phyloP scores from a whole-genome alignment of 768 basidiomycete genomes.

The Xerocomus brunneocitrinus region DNA sequence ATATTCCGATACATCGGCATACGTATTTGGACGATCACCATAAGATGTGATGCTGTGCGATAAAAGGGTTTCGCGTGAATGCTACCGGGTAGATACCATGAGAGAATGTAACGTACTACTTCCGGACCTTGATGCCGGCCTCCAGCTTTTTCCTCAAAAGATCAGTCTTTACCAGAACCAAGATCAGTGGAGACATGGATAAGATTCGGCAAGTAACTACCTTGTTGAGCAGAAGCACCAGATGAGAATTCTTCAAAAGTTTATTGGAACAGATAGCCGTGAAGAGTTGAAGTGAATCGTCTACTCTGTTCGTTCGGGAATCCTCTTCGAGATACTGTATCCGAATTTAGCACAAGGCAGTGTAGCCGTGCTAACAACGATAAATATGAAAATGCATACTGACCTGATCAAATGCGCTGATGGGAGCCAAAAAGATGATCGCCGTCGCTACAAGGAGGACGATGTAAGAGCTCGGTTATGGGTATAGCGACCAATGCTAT shows the following conservation, averaged over 20 bases:
- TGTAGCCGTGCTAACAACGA: conserved; percentile 4
- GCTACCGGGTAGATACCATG: not conserved
- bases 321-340: conserved; percentile 78
- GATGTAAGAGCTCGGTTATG: conserved; percentile 6
- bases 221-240: conserved; percentile 79
- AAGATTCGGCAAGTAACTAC: conserved; percentile 31
- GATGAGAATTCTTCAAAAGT: conserved; percentile 65
- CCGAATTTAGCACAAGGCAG: conserved; percentile 8
- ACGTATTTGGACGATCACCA: conserved; percentile 66
- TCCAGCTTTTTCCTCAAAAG: conserved; percentile 68
- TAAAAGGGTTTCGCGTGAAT: not conserved
- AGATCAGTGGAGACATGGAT: conserved; percentile 5
- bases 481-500: conserved; percentile 16
- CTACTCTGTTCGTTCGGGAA: conserved; percentile 69
- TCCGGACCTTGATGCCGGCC: conserved; percentile 61
- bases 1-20: conserved; percentile 66
- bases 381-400: conserved; percentile 35
- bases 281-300: conserved; percentile 79
- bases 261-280: conserved; percentile 71
- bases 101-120: conserved; percentile 55
- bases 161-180: conserved; percentile 48
- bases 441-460: conserved; percentile 54
- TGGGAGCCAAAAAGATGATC: conserved; percentile 82
- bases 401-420: conserved; percentile 89
- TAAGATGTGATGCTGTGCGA: conserved; percentile 67